Conservation (phyloP, 2,329 filamentous ascomycete species). For the Aureobasidium sp. region DNA sequence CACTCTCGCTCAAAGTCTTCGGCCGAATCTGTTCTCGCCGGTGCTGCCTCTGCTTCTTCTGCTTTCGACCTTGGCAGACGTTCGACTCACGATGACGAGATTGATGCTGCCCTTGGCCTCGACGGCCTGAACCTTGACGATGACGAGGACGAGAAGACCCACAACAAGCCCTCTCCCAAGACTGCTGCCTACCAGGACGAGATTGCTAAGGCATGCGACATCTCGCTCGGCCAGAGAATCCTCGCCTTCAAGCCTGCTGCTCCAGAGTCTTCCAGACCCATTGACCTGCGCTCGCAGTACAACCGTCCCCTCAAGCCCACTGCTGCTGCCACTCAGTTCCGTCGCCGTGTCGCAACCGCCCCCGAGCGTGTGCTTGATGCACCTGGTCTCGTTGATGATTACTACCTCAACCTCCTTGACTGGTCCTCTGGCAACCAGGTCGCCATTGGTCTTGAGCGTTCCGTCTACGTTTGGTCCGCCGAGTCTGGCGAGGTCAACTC, state of each 20-base stretch:
- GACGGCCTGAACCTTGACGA: slow-evolving; percentile 72
- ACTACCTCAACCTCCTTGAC: slow-evolving; percentile 97
- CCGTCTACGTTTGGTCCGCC: slow-evolving; percentile 97
- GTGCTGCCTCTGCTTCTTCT: slow-evolving; percentile 50
- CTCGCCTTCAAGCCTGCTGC: slow-evolving; percentile 96
- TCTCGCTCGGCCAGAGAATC: slow-evolving; percentile 88
- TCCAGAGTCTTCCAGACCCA: slow-evolving; percentile 97
- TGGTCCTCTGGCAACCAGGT: slow-evolving; percentile 98
- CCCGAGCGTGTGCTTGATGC: slow-evolving; percentile 95
- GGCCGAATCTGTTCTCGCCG: slow-evolving; percentile 64
- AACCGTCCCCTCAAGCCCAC: slow-evolving; percentile 85
- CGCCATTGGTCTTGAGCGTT: slow-evolving; percentile 92
- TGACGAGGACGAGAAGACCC: slow-evolving; percentile 54
- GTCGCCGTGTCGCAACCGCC: slow-evolving; percentile 84
- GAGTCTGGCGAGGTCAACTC: slow-evolving; percentile 84
- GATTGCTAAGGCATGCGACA: slow-evolving; percentile 80
- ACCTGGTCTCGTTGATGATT: slow-evolving; percentile 92
- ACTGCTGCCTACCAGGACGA: slow-evolving; percentile 87
- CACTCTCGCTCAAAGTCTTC: slow-evolving; percentile 65
- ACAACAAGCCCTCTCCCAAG: slow-evolving; percentile 75
- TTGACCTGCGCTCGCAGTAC: slow-evolving; percentile 95
- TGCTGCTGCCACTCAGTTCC: slow-evolving; percentile 71
- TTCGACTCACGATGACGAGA: slow-evolving; percentile 60
- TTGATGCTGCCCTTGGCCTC: slow-evolving; percentile 51
- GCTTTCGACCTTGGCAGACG: slow-evolving; percentile 55